Base-by-base conservation (phyloP, 2,329 filamentous ascomycete species). In the Aspergillus neotritici region DNA sequence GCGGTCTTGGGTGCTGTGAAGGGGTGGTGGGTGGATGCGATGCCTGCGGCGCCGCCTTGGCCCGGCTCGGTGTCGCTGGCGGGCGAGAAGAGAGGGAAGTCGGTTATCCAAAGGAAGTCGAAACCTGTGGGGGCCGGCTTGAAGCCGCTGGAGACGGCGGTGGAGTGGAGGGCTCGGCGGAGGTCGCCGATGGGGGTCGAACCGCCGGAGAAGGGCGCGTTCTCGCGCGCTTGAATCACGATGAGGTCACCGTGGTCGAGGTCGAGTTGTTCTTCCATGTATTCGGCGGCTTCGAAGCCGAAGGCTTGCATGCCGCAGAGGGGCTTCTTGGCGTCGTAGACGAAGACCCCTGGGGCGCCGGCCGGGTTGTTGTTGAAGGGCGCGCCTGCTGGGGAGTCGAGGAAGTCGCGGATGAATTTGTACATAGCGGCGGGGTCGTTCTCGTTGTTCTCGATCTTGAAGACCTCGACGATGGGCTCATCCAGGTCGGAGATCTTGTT, bases 11-110 rank as follows among this genome's bases (percentile, higher is more conserved):
- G 93, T 0, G 93, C 87, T 0, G 93, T 98, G 67, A 98, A 98
- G 0, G 93, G 93, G 63, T 98, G 93, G 60, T 98, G 93, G 0
- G 90, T 95, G 1, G 91, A 83, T 8, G 84, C 81, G 56, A 97
- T 82, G 4, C 90, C 89, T 0, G 89, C 81, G 1, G 74, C 66
- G 13, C 89, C 89, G 41, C 87, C 88, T 68, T 97, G 90, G 2
- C 88, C 88, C 0, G 86, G 86, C 36, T 86, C 71, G 10, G 77
- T 72, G 40, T 76, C 80, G 40, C 77, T 77, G 8, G 70, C 69
- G 0, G 84, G 87, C 1, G 88, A 89, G 70, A 98, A 98, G 56
- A 98, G 80, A 10, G 93, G 93, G 61, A 98, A 98, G 47, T 91
- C 82, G 1, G 78, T 84, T 10, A 98, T 78, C 93, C 93, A 98